These are phyloP conservation scores for Colletotrichum graminicola DNA, from an alignment of 2,329 filamentous ascomycete species.

Conservation along the genomic window DNA sequence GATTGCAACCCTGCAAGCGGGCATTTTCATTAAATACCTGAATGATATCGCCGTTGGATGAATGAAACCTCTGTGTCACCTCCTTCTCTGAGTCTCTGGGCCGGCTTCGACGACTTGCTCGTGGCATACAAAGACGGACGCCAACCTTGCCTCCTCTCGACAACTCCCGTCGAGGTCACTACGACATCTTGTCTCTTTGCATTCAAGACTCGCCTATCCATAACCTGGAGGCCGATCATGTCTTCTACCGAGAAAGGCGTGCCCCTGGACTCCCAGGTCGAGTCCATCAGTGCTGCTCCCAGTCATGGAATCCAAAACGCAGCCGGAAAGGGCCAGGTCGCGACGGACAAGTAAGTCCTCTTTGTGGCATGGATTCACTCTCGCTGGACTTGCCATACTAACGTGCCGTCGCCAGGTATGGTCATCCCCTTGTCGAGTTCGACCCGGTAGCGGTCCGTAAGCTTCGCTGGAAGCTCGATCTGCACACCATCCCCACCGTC, in stretches of 20 bases:
- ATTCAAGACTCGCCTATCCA: too few relatives aligned
- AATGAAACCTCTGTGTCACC: neutral
- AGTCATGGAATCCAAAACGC: slow-evolving; percentile 45
- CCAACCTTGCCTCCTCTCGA: too few relatives aligned
- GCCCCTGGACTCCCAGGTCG: slow-evolving; percentile 20
- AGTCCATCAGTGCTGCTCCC: slow-evolving; percentile 35
- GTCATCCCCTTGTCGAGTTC: slow-evolving; percentile 63
- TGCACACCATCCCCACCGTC: slow-evolving; percentile 75
- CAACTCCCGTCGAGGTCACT: neutral
- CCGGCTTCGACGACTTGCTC: neutral
- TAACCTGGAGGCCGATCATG: neutral
- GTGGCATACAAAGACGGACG: neutral
- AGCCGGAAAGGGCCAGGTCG: slow-evolving; percentile 58
- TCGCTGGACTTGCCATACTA: neutral
- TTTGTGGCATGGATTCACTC: accelerated
- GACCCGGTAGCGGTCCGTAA: slow-evolving; percentile 68
- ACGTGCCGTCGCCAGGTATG: slow-evolving; percentile 54
- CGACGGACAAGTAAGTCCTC: slow-evolving; percentile 58
- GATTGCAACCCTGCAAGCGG: slow-evolving; percentile 3
- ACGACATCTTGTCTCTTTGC: neutral
- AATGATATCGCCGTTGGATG: neutral
- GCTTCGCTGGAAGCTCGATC: slow-evolving; percentile 73
- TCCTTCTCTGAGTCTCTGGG: neutral
- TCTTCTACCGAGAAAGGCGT: slow-evolving; percentile 31
- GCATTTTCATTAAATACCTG: slow-evolving; percentile 10